Evolutionary conservation across 106 monocot genomes (phyloP).

Genomic region (Agapanthus africanus): DNA sequence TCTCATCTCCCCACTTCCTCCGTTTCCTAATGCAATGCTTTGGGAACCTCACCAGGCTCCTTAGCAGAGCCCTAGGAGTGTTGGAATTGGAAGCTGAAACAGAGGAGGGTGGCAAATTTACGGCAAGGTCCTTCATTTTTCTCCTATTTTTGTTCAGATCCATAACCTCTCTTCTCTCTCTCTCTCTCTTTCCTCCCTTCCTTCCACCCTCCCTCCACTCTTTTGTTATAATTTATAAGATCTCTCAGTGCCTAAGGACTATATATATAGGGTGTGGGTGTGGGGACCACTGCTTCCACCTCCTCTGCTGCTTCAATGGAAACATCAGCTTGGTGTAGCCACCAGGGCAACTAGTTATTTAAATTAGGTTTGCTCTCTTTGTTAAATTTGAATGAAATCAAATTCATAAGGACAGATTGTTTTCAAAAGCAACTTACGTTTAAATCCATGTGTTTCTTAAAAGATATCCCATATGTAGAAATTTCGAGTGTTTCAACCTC

Average conservation of each 20-base stretch:
- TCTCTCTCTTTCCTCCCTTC: not conserved
- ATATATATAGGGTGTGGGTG: not conserved
- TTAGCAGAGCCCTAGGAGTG: conserved; percentile 27
- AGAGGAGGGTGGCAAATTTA: not conserved
- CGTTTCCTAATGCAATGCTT: conserved; percentile 8
- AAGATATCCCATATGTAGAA: not conserved
- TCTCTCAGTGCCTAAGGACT: not conserved
- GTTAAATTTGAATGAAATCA: not conserved
- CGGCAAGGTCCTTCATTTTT: conserved; percentile 4
- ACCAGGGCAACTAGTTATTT: not conserved
- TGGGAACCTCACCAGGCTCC: conserved; percentile 29
- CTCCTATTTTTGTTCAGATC: conserved; percentile 2
- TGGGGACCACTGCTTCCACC: not conserved
- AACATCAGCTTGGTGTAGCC: not conserved
- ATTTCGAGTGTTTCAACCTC: not conserved
- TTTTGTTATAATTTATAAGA: not conserved
- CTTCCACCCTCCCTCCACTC: not conserved
- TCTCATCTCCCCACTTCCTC: not conserved
- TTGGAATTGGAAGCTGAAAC: not conserved
- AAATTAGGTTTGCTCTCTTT: not conserved
- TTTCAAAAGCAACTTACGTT: not conserved
- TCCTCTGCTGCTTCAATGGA: not conserved
- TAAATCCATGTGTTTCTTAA: not conserved
- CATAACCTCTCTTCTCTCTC: not conserved
- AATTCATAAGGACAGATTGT: not conserved